Evolutionary conservation across 2,329 filamentous ascomycete species (phyloP).

Genomic region (Eutypella sp.): DNA sequence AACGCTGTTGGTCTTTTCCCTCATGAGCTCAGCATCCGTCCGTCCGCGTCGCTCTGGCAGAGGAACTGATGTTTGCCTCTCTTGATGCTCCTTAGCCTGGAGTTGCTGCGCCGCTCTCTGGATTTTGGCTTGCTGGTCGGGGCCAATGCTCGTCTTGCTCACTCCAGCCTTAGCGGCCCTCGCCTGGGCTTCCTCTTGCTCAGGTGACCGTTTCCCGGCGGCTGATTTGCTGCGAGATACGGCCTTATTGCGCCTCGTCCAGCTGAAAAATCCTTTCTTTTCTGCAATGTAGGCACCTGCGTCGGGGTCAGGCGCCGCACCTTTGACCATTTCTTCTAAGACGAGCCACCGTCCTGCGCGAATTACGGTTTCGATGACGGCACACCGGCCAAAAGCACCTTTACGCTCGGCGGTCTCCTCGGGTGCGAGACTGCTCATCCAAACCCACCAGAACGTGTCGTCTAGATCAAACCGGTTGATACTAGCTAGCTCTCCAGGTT

Average conservation of each 20-base stretch:
- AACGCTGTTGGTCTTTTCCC: slow-evolving; percentile 79
- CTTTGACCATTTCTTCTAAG: slow-evolving; percentile 94
- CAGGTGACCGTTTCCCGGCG: slow-evolving; percentile 55
- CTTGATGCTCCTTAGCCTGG: slow-evolving; percentile 61
- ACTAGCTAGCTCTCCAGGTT: slow-evolving; percentile 91
- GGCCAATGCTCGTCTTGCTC: slow-evolving; percentile 81
- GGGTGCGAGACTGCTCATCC: slow-evolving; percentile 92
- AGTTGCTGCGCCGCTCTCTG: slow-evolving; percentile 85
- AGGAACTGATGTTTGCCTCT: slow-evolving; percentile 34
- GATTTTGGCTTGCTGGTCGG: slow-evolving; percentile 89
- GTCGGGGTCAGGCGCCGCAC: slow-evolving; percentile 78
- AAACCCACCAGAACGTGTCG: slow-evolving; percentile 99
- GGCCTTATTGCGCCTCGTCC: slow-evolving; percentile 64
- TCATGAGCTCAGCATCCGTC: slow-evolving; percentile 52
- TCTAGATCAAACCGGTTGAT: slow-evolving; percentile 83
- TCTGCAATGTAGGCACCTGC: slow-evolving; percentile 87
- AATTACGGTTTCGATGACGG: slow-evolving; percentile 84
- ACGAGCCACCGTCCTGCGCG: slow-evolving; percentile 81
- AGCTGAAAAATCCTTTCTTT: slow-evolving; percentile 93
- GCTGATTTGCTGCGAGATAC: slow-evolving; percentile 65
- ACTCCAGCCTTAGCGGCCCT: slow-evolving; percentile 32
- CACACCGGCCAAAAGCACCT: slow-evolving; percentile 88
- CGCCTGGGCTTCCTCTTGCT: slow-evolving; percentile 37
- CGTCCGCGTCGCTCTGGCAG: slow-evolving; percentile 45
- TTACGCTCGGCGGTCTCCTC: slow-evolving; percentile 86